Base-by-base conservation (phyloP, 345 rosid species). In the Citrus medica region DNA sequence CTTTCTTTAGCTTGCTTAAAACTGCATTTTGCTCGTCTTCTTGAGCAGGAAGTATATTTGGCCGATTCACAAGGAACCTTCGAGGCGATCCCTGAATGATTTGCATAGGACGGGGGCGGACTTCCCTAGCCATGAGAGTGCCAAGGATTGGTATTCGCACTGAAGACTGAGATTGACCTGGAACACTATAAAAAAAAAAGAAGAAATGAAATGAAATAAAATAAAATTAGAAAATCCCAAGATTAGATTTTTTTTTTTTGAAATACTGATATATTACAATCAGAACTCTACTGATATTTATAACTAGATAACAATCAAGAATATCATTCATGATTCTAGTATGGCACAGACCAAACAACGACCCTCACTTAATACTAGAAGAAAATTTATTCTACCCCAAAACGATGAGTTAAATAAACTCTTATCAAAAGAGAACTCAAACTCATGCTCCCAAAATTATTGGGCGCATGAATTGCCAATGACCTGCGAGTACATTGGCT, bases 1-100 rank as follows among this genome's bases (percentile, higher is more conserved):
- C 87, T 82, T 85, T 92, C 82, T 77, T 90, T 69, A 95, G 87
- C 80, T 84, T 84, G 78, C 81, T 85, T 51, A 93, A 6, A 61
- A 79, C 84, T 24, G 76, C 28, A 4, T 69, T 80, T 78, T 89
- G 88, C 74, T 83, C 85, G 4, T 78, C 89, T 73, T 66, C 78
- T 7, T 24, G 63, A 21, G 64, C 40, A 17, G 81, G 33, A 58
- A 5, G 83, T 24, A 72, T 21, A 70, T 12, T 76, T 16, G 35
- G 55, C 40, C 24, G 85, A 73, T 24, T 46, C 0, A n/a, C 7
- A 35, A 35, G 1, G 42, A 38, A 19, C 33, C 79, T 17, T 70
- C 74, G 80, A 76, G 82, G 77, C 19, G 86, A 6, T n/a, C 33
- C 72, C 33, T 17, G 79, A 61, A 75, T 58, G 35, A 74, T 42